Evolutionary conservation across 345 rosid species (phyloP), one percentile per base, ranked within the genome.

Genomic region (Salix brachista): DNA sequence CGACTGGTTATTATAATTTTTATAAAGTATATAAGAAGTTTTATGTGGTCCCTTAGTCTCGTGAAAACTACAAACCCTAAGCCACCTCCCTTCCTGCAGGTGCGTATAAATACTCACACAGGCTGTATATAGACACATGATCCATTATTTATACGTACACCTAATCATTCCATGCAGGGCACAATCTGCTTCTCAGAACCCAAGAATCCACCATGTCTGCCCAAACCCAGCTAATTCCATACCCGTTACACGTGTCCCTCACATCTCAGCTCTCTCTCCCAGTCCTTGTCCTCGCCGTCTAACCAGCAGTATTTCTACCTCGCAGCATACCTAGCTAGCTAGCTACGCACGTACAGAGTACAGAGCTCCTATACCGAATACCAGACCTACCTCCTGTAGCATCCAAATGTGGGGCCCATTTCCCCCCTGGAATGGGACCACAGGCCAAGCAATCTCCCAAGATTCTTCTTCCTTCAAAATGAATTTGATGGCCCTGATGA

Each of bases 181-280:
- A 85, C 86, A 85, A 91, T 91, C 90, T 88, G 87, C 86, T 81
- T 73, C 86, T 78, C 91, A 86, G 91, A 79, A 70, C 77, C 90
- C 89, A 65, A 88, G 80, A 84, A 86, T 89, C 89, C 82, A 81
- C 87, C 79, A 28, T 90, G 97, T 91, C 89, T 87, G 91, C 83
- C 92, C 83, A 83, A 75, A 83, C 90, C 80, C 83, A 85, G 97
- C 89, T 87, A 84, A 69, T 68, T 46, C 79, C 79, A 61, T 78
- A 61, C 71, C 70, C 69, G 61, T 60, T 10, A 41, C 77, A 64
- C 48, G 52, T 64, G 60, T 39, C 64, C 14, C 44, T 71, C 86
- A 80, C 88, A 86, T 58, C 39, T 67, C 75, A 3, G 7, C 4
- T 4, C 48, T 12, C 32, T 25, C 48, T 65, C 70, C 36, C n/a